Base-by-base conservation (phyloP, 257 asterid species). In the Eucommia ulmoides region DNA sequence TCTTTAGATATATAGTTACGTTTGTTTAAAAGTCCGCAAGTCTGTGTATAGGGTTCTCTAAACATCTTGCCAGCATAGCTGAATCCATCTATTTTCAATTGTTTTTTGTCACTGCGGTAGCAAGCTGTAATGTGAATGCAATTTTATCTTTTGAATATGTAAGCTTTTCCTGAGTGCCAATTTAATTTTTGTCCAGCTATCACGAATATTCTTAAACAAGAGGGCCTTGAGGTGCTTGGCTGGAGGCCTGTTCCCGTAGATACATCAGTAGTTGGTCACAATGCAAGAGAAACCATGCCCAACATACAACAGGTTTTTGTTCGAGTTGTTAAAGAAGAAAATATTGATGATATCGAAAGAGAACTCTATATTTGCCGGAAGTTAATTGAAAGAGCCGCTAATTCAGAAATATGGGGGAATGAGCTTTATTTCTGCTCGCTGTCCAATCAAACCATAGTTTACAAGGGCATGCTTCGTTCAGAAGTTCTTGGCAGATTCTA, bases 401-500 rank as follows among this genome's bases (percentile, higher is more conserved):
- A 70, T 63, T 67, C 84, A 10, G 94, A 72, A 55, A 35, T 81
- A 41, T 91, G 98, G 98, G 95, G 96, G 45, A 65, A 45, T 55
- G 96, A 86, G 56, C 80, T 91, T 24, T 91, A 91, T 70, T 91
- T 91, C 56, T 91, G 98, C 74, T 91, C 98, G 22, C 75, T 91
- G 68, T 91, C 98, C 59, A 91, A 83, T 67, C 96, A 77, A 74
- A 91, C 96, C 45, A 80, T 91, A 53, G 94, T 91, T 55, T 91
- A 91, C 81, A 91, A 91, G 77, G 98, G 98, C 65, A 91, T 91
- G 98, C 79, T 91, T 50, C 91, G 98, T 41, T 83, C 98, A 12
- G 95, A 77, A 71, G 87, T 75, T 74, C 95, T 91, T 61, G 95
- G 96, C 33, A 79, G 68, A 51, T 91, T 91, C 71, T 91, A 91